A percentile compares a stretch with the other conserved stretches of the same genome.
Conservation (phyloP, 1,139 yeast species). For the Scheffersomyces titani region DNA sequence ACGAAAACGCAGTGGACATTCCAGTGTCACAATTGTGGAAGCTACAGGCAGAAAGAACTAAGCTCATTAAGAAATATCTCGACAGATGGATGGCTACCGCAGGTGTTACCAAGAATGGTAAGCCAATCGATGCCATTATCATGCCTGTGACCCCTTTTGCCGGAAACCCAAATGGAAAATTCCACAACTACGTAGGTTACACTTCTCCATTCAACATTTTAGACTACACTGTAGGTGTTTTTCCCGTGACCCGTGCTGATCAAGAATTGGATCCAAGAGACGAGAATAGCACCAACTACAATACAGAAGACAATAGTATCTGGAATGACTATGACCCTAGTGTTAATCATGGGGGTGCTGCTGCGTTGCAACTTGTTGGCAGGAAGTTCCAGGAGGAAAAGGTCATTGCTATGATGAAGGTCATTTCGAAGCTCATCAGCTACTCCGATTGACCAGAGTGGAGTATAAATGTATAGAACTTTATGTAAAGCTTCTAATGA, state of each 20-base stretch:
- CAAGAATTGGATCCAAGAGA: slow-evolving; percentile 35
- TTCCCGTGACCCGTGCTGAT: slow-evolving; percentile 61
- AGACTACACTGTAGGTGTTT: slow-evolving; percentile 58
- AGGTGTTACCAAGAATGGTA: slow-evolving; percentile 32
- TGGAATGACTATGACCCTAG: slow-evolving; percentile 50
- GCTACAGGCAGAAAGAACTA: slow-evolving; percentile 34
- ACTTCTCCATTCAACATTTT: slow-evolving; percentile 61
- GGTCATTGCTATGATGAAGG: slow-evolving; percentile 40
- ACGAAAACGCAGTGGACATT: slow-evolving; percentile 29
- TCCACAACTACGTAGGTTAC: slow-evolving; percentile 41
- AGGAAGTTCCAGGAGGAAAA: slow-evolving; percentile 64
- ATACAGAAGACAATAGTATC: slow-evolving; percentile 10
- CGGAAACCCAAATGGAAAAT: slow-evolving; percentile 43
- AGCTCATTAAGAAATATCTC: slow-evolving; percentile 31
- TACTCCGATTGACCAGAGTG: slow-evolving; percentile 2
- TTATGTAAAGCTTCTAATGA: neutral
- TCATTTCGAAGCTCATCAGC: slow-evolving; percentile 19
- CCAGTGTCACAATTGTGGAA: slow-evolving; percentile 46
- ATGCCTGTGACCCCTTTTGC: slow-evolving; percentile 50
- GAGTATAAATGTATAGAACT: neutral
- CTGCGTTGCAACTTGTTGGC: slow-evolving; percentile 64
- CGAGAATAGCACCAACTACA: slow-evolving; percentile 8
- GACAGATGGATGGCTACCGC: slow-evolving; percentile 40
- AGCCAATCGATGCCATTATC: slow-evolving; percentile 50
- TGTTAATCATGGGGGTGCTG: slow-evolving; percentile 63